Evolutionary conservation across 495 filamentous ascomycete species (phyloP).

Genomic region (Niebla homalea): DNA sequence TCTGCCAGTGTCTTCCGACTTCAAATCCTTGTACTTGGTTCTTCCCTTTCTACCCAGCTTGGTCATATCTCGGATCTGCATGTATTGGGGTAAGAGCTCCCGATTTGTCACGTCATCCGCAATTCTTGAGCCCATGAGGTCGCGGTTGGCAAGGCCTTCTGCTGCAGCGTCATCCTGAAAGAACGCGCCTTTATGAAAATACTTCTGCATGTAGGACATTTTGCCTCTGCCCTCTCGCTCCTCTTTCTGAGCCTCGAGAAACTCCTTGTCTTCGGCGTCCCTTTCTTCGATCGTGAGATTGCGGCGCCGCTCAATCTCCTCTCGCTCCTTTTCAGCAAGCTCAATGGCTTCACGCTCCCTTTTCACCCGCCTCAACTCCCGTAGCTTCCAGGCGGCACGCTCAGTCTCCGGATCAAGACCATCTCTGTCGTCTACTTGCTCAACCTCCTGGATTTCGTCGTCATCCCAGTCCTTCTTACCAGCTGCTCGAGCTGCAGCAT

Average conservation of each 20-base stretch:
- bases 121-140: slow-evolving; percentile 68
- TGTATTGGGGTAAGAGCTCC: slow-evolving; percentile 74
- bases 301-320: slow-evolving; percentile 77
- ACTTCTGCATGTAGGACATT: slow-evolving; percentile 87
- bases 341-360: slow-evolving; percentile 79
- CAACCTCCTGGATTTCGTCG: slow-evolving; percentile 50
- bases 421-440: slow-evolving; percentile 72
- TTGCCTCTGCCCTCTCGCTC: slow-evolving; percentile 78
- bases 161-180: slow-evolving; percentile 68
- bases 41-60: slow-evolving; percentile 86
- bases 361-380: slow-evolving; percentile 78
- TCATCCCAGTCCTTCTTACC: slow-evolving; percentile 82
- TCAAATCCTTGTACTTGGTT: slow-evolving; percentile 79
- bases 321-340: slow-evolving; percentile 66
- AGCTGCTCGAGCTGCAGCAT: slow-evolving; percentile 57
- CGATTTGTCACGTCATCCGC: slow-evolving; percentile 68
- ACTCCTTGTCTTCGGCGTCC: slow-evolving; percentile 70
- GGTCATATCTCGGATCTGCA: slow-evolving; percentile 90
- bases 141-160: slow-evolving; percentile 58
- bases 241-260: slow-evolving; percentile 64
- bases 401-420: slow-evolving; percentile 80
- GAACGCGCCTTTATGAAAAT: slow-evolving; percentile 94
- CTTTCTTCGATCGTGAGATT: slow-evolving; percentile 81
- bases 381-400: slow-evolving; percentile 82
- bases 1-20: slow-evolving; percentile 79